phyloP scores from a whole-genome alignment of 192 early-diverging fungal genomes.

The Linnemannia schmuckeri region DNA sequence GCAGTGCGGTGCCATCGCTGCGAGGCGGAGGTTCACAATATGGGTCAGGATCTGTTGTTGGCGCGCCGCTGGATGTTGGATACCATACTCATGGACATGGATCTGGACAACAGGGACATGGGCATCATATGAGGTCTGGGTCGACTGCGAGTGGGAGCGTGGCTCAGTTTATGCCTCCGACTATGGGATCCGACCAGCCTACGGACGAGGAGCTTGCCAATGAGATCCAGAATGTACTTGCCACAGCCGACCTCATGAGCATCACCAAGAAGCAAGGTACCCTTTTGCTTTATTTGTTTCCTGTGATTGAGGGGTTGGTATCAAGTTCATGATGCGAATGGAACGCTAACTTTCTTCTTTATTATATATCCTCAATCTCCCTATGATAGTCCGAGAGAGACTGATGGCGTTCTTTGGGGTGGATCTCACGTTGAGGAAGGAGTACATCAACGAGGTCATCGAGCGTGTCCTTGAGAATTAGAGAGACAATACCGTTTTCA shows the following conservation, averaged over 20 bases:
- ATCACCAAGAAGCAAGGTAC: slow-evolving; percentile 96
- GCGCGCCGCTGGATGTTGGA: slow-evolving; percentile 17
- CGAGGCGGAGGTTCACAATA: slow-evolving; percentile 29
- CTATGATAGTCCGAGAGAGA: slow-evolving; percentile 87
- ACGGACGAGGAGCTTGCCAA: slow-evolving; percentile 77
- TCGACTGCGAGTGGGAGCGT: slow-evolving; percentile 23
- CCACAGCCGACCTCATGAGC: slow-evolving; percentile 95
- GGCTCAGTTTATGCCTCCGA: not conserved
- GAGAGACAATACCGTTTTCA: not conserved
- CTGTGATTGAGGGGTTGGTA: no score
- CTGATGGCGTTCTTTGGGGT: slow-evolving; percentile 82
- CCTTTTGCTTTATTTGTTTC: not conserved
- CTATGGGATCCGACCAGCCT: slow-evolving; percentile 56
- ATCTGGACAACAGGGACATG: slow-evolving; percentile 21
- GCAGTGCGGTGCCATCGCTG: slow-evolving; percentile 6
- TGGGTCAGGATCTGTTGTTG: slow-evolving; percentile 32
- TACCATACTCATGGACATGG: slow-evolving; percentile 31
- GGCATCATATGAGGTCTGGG: slow-evolving; percentile 10
- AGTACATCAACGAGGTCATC: slow-evolving; percentile 91
- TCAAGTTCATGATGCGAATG: not conserved
- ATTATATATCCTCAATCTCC: not conserved
- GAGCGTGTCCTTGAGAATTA: slow-evolving; percentile 61
- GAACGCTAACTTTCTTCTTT: not conserved
- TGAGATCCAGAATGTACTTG: slow-evolving; percentile 83
- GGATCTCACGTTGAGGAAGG: slow-evolving; percentile 86